Conservation (phyloP, 352 stramenopile species). For the Blastocystis sp. region DNA sequence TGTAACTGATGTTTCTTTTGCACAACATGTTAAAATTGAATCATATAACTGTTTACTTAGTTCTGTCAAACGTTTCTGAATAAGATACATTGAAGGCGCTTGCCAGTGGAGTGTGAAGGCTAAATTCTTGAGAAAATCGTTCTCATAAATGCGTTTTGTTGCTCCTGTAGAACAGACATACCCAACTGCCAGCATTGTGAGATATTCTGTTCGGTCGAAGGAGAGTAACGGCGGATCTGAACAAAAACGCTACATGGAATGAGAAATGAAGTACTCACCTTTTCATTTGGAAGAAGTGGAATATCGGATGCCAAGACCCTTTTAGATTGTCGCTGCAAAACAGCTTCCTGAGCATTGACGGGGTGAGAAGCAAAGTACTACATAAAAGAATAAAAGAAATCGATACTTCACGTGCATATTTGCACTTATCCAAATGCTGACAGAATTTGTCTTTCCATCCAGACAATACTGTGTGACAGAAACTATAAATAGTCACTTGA, state of each 20-base stretch:
- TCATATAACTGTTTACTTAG: background rate
- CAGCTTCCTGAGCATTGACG: background rate
- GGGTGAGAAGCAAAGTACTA: constrained; percentile 27
- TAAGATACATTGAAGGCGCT: background rate
- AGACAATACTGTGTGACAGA: background rate
- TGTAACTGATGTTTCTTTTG: background rate
- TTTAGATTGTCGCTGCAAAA: background rate
- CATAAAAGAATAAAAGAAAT: background rate
- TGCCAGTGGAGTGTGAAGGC: constrained; percentile 19
- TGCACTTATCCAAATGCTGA: constrained; percentile 13
- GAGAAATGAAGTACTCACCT: background rate
- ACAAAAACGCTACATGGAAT: background rate
- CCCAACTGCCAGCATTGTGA: background rate
- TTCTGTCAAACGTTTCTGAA: background rate
- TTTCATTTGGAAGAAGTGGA: background rate
- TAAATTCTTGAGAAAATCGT: constrained; percentile 31
- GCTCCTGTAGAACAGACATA: background rate
- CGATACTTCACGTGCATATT: background rate
- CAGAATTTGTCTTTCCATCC: constrained; percentile 44
- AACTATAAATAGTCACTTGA: background rate
- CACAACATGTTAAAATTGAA: background rate
- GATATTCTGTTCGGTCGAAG: background rate
- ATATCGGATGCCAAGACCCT: background rate
- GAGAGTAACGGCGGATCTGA: background rate
- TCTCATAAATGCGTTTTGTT: constrained; percentile 5